These are phyloP conservation scores for Trichaptum fuscoviolaceum DNA, from an alignment of 768 basidiomycete species.

Conservation along the genomic window DNA sequence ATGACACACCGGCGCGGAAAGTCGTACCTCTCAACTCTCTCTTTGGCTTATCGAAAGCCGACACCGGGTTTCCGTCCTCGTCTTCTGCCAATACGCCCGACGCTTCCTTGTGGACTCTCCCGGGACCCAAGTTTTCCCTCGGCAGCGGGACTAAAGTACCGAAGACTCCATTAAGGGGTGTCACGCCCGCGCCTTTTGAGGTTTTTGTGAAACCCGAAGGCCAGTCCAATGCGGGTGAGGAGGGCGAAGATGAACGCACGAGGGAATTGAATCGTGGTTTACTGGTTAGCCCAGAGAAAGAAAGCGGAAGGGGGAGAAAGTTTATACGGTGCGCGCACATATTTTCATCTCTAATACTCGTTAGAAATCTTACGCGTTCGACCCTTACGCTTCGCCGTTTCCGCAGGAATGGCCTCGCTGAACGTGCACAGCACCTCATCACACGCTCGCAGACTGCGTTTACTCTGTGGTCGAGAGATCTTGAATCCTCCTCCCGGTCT, in stretches of 20 bases:
- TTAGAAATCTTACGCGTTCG: background rate
- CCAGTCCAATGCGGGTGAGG: background rate
- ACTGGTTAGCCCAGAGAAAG: conserved; percentile 55
- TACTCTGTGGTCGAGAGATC: conserved; percentile 48
- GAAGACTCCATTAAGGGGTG: background rate
- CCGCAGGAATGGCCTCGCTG: conserved; percentile 54
- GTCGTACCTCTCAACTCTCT: background rate
- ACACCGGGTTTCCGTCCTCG: background rate
- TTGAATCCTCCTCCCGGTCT: conserved; percentile 34
- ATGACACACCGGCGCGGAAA: background rate
- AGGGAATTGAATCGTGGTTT: conserved; percentile 43
- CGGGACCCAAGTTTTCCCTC: background rate
- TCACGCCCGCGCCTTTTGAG: background rate
- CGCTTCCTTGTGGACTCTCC: background rate
- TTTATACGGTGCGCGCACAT: conserved; percentile 39
- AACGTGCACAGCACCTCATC: conserved; percentile 39
- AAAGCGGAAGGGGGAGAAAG: conserved; percentile 37
- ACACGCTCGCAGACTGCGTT: conserved; percentile 41
- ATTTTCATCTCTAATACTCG: background rate
- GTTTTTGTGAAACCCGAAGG: background rate
- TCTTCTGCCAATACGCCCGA: background rate
- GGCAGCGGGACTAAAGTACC: background rate
- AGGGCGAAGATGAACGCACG: background rate
- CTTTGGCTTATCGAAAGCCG: background rate
- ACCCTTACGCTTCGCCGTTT: background rate